A percentile compares a stretch with the other conserved stretches of the same genome.
Conservation (phyloP, 2,329 filamentous ascomycete genomes). For the Sporothrix humicola region DNA sequence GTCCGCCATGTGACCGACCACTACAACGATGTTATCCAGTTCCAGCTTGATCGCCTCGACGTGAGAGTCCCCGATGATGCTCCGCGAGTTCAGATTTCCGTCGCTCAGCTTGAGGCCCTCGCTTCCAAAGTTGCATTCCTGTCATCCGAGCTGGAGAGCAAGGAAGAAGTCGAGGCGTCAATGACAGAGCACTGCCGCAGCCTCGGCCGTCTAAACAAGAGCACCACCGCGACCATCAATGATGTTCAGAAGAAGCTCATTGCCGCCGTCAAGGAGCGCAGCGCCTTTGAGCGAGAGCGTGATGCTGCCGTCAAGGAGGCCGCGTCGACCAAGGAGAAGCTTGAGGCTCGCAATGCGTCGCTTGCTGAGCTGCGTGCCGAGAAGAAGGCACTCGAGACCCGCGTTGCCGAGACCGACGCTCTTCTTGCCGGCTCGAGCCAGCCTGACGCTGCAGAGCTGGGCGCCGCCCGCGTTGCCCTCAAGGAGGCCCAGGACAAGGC, state of each 20-base stretch:
- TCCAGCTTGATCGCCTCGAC: slow-evolving; percentile 33
- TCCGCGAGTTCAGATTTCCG: slow-evolving; percentile 41
- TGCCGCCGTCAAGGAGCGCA: slow-evolving; percentile 58
- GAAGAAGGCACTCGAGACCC: slow-evolving; percentile 46
- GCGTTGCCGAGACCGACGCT: slow-evolving; percentile 46
- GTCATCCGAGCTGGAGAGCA: slow-evolving; percentile 46
- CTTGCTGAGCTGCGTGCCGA: slow-evolving; percentile 49
- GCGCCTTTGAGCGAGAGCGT: slow-evolving; percentile 54
- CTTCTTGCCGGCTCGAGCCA: slow-evolving; percentile 43
- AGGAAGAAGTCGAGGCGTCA: slow-evolving; percentile 38
- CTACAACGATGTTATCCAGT: slow-evolving; percentile 33
- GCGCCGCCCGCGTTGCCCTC: slow-evolving; percentile 51
- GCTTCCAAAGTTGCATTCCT: slow-evolving; percentile 45
- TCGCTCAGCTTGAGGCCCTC: slow-evolving; percentile 44
- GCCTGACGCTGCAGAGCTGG: slow-evolving; percentile 49
- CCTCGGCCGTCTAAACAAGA: slow-evolving; percentile 54
- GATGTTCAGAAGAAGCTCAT: slow-evolving; percentile 56
- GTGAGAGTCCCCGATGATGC: neutral
- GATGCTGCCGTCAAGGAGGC: slow-evolving; percentile 48
- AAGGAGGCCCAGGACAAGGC: slow-evolving; percentile 49
- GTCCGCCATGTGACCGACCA: neutral
- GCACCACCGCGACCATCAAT: slow-evolving; percentile 52
- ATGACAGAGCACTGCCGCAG: slow-evolving; percentile 49
- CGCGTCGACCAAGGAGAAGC: slow-evolving; percentile 45
- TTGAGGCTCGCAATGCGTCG: slow-evolving; percentile 48